phyloP scores from a whole-genome alignment of 2,329 filamentous ascomycete genomes.

The Paecilomyces dactylethromorphus region DNA sequence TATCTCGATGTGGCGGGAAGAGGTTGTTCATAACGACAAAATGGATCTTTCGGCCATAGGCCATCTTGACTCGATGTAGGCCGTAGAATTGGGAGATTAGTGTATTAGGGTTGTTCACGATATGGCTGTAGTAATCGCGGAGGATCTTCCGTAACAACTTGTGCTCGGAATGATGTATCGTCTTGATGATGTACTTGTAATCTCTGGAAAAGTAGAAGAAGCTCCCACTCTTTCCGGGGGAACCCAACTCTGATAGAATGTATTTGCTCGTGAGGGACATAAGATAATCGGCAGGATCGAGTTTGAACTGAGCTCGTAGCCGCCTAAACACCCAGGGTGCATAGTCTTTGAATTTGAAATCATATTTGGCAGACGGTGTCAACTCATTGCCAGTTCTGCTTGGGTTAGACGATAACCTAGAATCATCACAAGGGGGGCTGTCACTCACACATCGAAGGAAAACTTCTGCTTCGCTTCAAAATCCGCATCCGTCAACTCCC shows the following conservation, averaged over 20 bases:
- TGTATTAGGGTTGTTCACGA: slow-evolving; percentile 90
- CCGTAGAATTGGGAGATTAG: slow-evolving; percentile 97
- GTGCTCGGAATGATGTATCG: slow-evolving; percentile 85
- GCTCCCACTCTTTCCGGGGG: slow-evolving; percentile 94
- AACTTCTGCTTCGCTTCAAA: slow-evolving; percentile 95
- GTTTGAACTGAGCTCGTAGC: slow-evolving; percentile 75
- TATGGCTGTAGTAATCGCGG: slow-evolving; percentile 89
- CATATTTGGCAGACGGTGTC: slow-evolving; percentile 96
- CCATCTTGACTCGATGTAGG: slow-evolving; percentile 94
- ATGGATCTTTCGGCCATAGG: slow-evolving; percentile 95
- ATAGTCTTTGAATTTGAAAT: slow-evolving; percentile 99
- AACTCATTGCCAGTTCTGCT: slow-evolving; percentile 86
- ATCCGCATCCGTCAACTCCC: slow-evolving; percentile 81
- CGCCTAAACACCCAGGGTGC: slow-evolving; percentile 99
- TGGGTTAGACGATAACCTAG: slow-evolving; percentile 24
- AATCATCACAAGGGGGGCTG: too few relatives aligned
- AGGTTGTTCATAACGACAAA: slow-evolving; percentile 99
- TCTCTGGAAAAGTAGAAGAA: slow-evolving; percentile 99
- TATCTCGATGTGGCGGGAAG: slow-evolving; percentile 93
- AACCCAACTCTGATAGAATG: slow-evolving; percentile 93
- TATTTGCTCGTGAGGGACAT: slow-evolving; percentile 99
- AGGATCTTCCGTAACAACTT: slow-evolving; percentile 45
- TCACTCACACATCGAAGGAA: slow-evolving; percentile 88
- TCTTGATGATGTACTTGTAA: slow-evolving; percentile 99
- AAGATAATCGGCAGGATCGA: slow-evolving; percentile 95